Percentiles rank a stretch among this genome's conserved stretches.
Conservation (phyloP, 192 early-diverging fungal species). For the Podila epicladia region DNA sequence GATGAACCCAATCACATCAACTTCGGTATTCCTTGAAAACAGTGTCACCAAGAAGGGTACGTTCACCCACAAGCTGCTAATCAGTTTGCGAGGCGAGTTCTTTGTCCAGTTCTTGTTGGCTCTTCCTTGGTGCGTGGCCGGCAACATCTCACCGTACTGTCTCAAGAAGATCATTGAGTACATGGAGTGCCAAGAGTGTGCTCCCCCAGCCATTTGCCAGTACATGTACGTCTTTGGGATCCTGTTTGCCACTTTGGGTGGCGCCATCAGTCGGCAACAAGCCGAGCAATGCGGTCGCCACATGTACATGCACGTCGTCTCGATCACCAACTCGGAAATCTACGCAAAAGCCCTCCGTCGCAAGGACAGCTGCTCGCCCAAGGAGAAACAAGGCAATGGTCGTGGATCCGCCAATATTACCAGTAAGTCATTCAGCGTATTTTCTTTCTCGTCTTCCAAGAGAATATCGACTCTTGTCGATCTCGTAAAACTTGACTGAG, state of each 20-base stretch:
- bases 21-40: too few relatives aligned
- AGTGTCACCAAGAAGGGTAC: conserved; percentile 5
- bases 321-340: conserved; percentile 55
- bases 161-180: conserved; percentile 42
- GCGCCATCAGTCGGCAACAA: conserved; percentile 57
- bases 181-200: conserved; percentile 40
- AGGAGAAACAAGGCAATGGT: conserved; percentile 12
- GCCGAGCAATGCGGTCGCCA: conserved; percentile 69
- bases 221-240: conserved; percentile 71
- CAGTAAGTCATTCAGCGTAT: neutral
- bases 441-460: too few relatives aligned
- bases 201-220: conserved; percentile 9
- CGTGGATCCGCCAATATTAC: conserved; percentile 21
- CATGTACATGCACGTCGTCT: conserved; percentile 59
- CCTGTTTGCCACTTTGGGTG: conserved; percentile 50
- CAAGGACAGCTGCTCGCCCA: conserved; percentile 49
- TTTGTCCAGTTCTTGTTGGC: conserved; percentile 27
- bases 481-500: too few relatives aligned
- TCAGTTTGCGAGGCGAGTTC: conserved; percentile 13
- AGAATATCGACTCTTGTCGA: too few relatives aligned
- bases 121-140: conserved; percentile 12
- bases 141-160: conserved; percentile 15
- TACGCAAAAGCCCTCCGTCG: conserved; percentile 58
- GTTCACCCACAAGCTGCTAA: conserved; percentile 11
- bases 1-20: neutral